These are phyloP conservation scores for Aspergillus campestris DNA, from an alignment of 495 filamentous ascomycete species.

Conservation along the genomic window DNA sequence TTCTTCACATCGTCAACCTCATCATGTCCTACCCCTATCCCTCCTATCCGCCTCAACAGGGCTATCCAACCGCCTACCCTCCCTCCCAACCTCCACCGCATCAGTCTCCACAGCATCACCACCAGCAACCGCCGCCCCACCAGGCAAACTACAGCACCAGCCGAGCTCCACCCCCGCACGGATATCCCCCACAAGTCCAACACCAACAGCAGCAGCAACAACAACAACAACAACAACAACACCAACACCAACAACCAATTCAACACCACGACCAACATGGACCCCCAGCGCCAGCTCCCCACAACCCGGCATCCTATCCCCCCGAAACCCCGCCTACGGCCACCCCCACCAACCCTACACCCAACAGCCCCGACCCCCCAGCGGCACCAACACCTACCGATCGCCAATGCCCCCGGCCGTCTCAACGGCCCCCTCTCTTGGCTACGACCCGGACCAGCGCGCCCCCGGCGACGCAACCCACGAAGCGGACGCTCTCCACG, in stretches of 20 bases:
- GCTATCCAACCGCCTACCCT: too few species aligned
- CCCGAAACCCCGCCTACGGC: constrained; percentile 1
- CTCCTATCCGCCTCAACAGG: too few species aligned
- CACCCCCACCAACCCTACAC: background rate
- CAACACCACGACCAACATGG: background rate
- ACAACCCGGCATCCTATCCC: background rate
- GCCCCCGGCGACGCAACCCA: constrained; percentile 48
- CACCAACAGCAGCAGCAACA: background rate
- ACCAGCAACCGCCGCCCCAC: too few species aligned
- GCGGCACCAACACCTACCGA: background rate
- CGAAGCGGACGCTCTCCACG: constrained; percentile 56
- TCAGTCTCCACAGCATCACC: too few species aligned
- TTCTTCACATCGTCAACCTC: too few species aligned
- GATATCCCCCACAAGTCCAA: too few species aligned
- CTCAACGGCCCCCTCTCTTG: constrained; percentile 34
- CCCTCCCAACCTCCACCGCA: too few species aligned
- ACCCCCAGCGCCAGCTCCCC: background rate
- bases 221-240: constrained; percentile 1
- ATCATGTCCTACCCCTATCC: too few species aligned
- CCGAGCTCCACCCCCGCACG: too few species aligned
- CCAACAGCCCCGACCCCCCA: background rate
- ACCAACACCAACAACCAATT: background rate
- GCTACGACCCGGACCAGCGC: constrained; percentile 48
- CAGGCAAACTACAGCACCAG: too few species aligned
- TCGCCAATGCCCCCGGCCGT: background rate